These are phyloP conservation scores for Tetracladium marchalianum DNA, from an alignment of 495 filamentous ascomycete species.

Conservation along the genomic window DNA sequence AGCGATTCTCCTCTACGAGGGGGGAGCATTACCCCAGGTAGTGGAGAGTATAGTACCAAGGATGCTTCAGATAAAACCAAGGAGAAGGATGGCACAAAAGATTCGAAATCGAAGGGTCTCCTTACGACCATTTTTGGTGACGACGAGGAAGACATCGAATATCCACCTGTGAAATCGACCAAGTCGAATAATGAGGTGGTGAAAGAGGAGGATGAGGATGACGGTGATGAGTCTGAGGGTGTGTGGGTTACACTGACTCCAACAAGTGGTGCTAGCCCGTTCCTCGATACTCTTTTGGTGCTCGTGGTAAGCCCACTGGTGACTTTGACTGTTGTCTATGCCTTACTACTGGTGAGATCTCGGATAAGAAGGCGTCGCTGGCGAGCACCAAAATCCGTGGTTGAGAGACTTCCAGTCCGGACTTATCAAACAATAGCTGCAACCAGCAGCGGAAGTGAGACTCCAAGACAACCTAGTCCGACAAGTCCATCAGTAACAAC, in stretches of 20 bases:
- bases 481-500: slow-evolving; percentile 60
- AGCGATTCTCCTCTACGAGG: slow-evolving; percentile 38
- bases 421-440: slow-evolving; percentile 80
- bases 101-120: slow-evolving; percentile 21
- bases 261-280: slow-evolving; percentile 81
- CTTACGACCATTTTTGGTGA: slow-evolving; percentile 39
- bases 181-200: slow-evolving; percentile 1
- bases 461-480: slow-evolving; percentile 42
- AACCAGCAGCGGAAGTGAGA: slow-evolving; percentile 44
- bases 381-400: slow-evolving; percentile 92
- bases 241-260: slow-evolving; percentile 94
- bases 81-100: slow-evolving; percentile 3
- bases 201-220: slow-evolving; percentile 6
- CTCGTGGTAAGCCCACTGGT: slow-evolving; percentile 87
- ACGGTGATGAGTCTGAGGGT: slow-evolving; percentile 54
- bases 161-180: slow-evolving; percentile 10
- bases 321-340: slow-evolving; percentile 87
- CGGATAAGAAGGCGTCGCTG: slow-evolving; percentile 84
- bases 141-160: slow-evolving; percentile 26
- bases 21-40: slow-evolving; percentile 67
- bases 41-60: slow-evolving; percentile 55
- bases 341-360: slow-evolving; percentile 76
- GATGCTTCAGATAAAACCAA: neutral
- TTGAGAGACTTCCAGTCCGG: slow-evolving; percentile 87
- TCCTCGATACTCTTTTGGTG: slow-evolving; percentile 91